These are phyloP conservation scores for Tetrahymena borealis DNA, from an alignment of 73 alveolate species.

Conservation along the genomic window DNA sequence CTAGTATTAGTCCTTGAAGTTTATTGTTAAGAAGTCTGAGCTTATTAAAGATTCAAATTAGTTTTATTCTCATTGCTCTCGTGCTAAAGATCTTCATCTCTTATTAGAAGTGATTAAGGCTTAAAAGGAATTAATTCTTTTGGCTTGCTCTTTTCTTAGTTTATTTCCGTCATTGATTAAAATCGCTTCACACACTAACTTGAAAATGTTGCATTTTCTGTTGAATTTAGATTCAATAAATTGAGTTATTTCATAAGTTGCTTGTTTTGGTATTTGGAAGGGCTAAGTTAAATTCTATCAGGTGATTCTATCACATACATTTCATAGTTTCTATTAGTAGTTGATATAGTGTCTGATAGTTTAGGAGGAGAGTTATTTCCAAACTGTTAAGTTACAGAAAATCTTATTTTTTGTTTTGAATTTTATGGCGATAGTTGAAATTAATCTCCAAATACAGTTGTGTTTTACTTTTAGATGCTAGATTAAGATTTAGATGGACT, in stretches of 20 bases:
- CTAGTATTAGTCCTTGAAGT: not conserved
- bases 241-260: not conserved
- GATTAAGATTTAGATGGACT: not conserved
- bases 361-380: not conserved
- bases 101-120: too few species aligned
- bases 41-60: not conserved
- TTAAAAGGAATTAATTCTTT: too few species aligned
- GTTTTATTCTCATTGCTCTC: not conserved
- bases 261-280: not conserved
- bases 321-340: not conserved
- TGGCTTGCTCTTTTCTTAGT: too few species aligned
- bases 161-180: not conserved
- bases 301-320: not conserved
- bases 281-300: not conserved
- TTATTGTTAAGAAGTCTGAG: not conserved
- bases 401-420: not conserved
- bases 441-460: not conserved
- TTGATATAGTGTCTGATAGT: not conserved
- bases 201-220: not conserved
- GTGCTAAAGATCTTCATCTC: not conserved
- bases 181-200: not conserved
- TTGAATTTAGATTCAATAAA: not conserved
- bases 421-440: not conserved
- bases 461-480: not conserved
- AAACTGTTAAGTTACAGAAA: not conserved